Evolutionary conservation across 164 flowering plant genomes (phyloP), one percentile per base, ranked within the genome.

Genomic region (Euptelea pleiosperma): DNA sequence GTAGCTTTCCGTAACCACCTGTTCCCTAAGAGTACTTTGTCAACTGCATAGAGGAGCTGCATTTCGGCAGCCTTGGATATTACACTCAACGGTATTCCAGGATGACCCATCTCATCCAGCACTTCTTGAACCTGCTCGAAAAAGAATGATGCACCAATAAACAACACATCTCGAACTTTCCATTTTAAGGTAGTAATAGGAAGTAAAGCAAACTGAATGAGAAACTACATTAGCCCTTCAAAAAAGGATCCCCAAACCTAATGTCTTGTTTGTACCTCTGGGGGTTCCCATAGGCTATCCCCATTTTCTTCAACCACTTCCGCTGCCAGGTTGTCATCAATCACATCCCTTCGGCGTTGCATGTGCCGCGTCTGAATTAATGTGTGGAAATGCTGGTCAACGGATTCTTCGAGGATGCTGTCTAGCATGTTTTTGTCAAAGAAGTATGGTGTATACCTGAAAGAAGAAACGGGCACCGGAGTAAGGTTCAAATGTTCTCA

Each of bases 371-470:
- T 86, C 75, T 89, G 87, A 63, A 89, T 93, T 64, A 93, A 63
- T 21, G 83, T 46, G 65, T 82, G 82, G 67, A 87, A 93, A 69
- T 93, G 96, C 63, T 89, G 94, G 73, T 93, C 97, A 48, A 83
- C 83, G 22, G 98, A 89, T 54, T 89, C 94, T 76, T 93, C 96
- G 56, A 93, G 91, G 65, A 93, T 86, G 71, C 75, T 82, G 73
- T 93, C 98, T 19, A 93, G 80, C 80, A 81, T 77, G 64, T 64
- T 76, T 74, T 93, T 93, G 70, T 93, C 96, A 70, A 93, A 89
- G 69, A 93, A 93, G 65, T 84, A 93, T 3, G 97, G 98, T 52
- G 96, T 89, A 64, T 93, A 93, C 97, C 98, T 93, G 75, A 50
- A 34, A 35, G 16, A 69, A 62, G 29, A 41, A 61, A 51, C 22